A percentile compares a stretch with the other conserved stretches of the same genome.
Conservation (phyloP, 371 early-diverging fungal genomes). For the Mortierella sp. region DNA sequence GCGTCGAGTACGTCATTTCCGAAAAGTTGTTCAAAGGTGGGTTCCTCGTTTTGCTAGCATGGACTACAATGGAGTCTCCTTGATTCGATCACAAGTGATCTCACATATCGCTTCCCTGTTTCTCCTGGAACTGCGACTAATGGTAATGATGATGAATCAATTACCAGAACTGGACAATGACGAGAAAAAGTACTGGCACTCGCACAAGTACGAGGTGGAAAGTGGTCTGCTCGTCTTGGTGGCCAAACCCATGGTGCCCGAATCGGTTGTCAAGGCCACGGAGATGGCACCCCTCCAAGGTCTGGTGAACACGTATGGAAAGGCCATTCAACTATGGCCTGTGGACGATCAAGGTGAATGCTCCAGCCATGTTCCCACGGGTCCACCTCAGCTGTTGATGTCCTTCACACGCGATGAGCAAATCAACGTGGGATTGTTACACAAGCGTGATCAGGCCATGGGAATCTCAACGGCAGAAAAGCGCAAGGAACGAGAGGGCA, state of each 20-base stretch:
- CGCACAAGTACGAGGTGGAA: constrained; percentile 59
- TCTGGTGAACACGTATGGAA: constrained; percentile 56
- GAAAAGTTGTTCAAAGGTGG: constrained; percentile 56
- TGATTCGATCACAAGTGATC: not conserved
- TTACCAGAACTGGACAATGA: constrained; percentile 47
- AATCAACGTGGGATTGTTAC: constrained; percentile 16
- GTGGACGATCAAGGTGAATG: constrained; percentile 45
- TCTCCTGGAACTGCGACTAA: too few species aligned
- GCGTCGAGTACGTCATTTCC: constrained; percentile 66
- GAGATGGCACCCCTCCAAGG: constrained; percentile 45
- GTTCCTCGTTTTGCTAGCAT: not conserved
- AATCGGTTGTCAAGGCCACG: constrained; percentile 27
- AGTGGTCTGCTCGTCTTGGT: constrained; percentile 53
- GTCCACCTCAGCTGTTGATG: constrained; percentile 41
- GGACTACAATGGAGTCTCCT: too few species aligned
- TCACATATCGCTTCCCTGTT: not conserved
- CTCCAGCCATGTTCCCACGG: constrained; percentile 21
- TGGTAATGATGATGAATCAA: too few species aligned
- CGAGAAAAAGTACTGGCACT: constrained; percentile 63
- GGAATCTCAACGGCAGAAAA: constrained; percentile 32
- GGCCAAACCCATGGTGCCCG: constrained; percentile 45
- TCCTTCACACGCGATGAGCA: constrained; percentile 39
- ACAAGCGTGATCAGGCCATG: constrained; percentile 21
- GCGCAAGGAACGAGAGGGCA: constrained; percentile 22
- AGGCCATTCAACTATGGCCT: constrained; percentile 55